phyloP scores from a whole-genome alignment of 257 asterid genomes.

The Solanum ossicruentum region DNA sequence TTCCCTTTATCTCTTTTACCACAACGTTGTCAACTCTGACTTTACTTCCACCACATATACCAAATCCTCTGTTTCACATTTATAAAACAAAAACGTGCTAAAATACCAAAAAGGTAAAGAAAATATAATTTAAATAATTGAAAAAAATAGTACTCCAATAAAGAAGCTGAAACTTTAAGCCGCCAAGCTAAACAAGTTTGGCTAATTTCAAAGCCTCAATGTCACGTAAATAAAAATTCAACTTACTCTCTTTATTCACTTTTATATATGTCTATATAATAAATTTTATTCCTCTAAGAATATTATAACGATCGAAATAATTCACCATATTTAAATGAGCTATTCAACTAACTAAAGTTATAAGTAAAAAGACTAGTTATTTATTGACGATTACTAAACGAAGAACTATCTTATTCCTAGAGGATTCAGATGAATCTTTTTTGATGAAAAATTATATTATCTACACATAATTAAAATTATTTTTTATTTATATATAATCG shows the following conservation, averaged over 20 bases:
- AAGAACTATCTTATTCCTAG: no score
- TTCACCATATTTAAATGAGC: not conserved
- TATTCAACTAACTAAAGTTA: not conserved
- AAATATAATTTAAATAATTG: not conserved
- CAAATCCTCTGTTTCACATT: not conserved
- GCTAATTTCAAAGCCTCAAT: not conserved
- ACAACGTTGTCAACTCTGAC: not conserved
- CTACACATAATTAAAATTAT: no score
- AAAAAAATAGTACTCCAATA: not conserved
- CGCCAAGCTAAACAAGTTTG: not conserved
- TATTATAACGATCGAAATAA: no score
- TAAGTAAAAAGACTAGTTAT: not conserved
- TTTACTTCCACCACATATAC: not conserved
- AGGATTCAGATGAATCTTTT: no score
- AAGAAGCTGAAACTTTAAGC: not conserved
- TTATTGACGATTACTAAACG: not conserved
- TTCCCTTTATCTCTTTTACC: not conserved
- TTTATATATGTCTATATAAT: no score
- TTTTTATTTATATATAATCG: no score
- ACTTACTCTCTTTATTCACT: no score
- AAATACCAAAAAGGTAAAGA: not conserved
- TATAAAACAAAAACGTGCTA: not conserved
- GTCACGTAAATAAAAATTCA: not conserved
- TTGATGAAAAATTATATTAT: no score
- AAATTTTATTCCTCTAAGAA: no score